Conservation (phyloP, 108 stramenopile genomes). For the Cyclotella atomus region DNA sequence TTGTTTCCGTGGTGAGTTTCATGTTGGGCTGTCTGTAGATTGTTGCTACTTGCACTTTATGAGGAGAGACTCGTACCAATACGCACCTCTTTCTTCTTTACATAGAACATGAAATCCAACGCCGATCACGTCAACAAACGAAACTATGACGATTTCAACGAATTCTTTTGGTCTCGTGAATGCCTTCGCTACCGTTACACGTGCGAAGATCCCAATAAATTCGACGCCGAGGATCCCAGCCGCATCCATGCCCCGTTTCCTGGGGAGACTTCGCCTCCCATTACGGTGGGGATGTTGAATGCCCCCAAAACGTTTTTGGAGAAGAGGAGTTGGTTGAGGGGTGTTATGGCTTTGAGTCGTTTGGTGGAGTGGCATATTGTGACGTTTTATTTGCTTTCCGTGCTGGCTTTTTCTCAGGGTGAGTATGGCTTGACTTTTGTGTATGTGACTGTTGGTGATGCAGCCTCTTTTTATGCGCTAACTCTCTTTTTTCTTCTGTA, state of each 20-base stretch:
- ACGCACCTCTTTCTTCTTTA: neutral
- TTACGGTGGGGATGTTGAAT: constrained; percentile 72
- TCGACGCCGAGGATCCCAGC: constrained; percentile 48
- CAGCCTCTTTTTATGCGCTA: neutral
- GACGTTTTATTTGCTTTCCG: constrained; percentile 91
- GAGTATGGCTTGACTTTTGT: neutral
- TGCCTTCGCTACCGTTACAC: constrained; percentile 90
- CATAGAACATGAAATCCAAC: constrained; percentile 79
- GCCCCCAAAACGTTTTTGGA: constrained; percentile 97
- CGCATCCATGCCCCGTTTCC: constrained; percentile 53
- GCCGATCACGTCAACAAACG: constrained; percentile 86
- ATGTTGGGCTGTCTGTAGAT: neutral
- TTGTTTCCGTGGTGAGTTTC: constrained; percentile 72
- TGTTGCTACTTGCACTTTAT: too few relatives aligned
- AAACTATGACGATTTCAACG: constrained; percentile 99
- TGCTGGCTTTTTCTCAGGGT: constrained; percentile 82
- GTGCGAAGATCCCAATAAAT: constrained; percentile 46
- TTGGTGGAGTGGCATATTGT: constrained; percentile 96
- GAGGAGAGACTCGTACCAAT: too few relatives aligned
- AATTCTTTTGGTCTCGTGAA: constrained; percentile 97
- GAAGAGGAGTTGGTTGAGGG: constrained; percentile 94
- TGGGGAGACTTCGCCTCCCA: constrained; percentile 64
- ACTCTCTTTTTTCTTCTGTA: neutral
- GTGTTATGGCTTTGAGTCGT: constrained; percentile 86
- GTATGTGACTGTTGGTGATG: neutral